phyloP scores from a whole-genome alignment of 2,329 filamentous ascomycete genomes.

The Colletotrichum destructivum region DNA sequence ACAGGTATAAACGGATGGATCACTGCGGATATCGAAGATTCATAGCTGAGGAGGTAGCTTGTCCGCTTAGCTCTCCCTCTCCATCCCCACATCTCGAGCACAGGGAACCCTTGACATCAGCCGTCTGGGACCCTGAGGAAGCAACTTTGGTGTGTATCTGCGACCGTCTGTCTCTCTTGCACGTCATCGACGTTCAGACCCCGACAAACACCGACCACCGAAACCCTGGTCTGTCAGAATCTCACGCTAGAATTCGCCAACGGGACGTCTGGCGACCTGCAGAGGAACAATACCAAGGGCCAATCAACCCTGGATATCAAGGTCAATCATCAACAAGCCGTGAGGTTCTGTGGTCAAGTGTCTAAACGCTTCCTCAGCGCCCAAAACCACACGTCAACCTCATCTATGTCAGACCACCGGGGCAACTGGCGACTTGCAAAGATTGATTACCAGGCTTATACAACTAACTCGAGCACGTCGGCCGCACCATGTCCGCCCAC shows the following conservation, averaged over 20 bases:
- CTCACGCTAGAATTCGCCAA: background rate
- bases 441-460: too few relatives aligned
- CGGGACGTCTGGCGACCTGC: background rate
- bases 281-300: background rate
- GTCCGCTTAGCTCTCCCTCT: background rate
- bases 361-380: background rate
- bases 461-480: too few relatives aligned
- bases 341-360: too few relatives aligned
- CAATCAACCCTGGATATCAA: background rate
- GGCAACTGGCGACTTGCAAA: background rate
- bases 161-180: background rate
- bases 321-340: too few relatives aligned
- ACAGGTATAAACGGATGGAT: background rate
- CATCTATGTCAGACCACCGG: background rate
- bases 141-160: slow-evolving; percentile 5
- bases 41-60: background rate
- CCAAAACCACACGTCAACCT: background rate
- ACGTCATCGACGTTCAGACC: background rate
- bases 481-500: too few relatives aligned
- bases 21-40: background rate
- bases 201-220: slow-evolving; percentile 4
- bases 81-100: background rate
- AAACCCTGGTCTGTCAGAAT: background rate
- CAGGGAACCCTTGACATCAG: background rate
- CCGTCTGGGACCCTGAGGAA: background rate